phyloP scores from a whole-genome alignment of 148 eudicot genomes.

The Cornus suecica region DNA sequence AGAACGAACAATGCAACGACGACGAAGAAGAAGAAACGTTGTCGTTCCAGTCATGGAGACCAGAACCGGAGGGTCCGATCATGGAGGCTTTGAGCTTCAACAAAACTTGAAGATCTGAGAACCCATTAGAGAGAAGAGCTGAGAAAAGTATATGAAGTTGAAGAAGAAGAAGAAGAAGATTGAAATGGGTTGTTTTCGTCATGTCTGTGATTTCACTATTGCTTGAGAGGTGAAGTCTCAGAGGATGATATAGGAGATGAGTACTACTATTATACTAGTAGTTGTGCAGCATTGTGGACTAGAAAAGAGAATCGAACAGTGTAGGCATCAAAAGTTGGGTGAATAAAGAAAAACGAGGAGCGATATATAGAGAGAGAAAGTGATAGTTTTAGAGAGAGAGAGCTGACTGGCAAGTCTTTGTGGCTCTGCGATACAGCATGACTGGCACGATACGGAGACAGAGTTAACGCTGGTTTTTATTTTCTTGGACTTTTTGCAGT shows the following conservation, averaged over 20 bases:
- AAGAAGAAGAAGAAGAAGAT: not conserved
- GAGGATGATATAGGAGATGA: not conserved
- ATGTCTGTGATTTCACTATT: not conserved
- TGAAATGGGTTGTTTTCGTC: not conserved
- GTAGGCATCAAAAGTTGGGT: constrained; percentile 17
- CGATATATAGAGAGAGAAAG: not conserved
- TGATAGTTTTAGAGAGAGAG: not conserved
- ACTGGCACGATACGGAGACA: not conserved
- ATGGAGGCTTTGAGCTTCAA: constrained; percentile 57
- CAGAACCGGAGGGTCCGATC: constrained; percentile 20
- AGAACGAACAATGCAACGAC: constrained; percentile 55
- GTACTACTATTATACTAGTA: not conserved
- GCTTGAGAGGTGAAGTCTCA: not conserved
- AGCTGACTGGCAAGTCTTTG: not conserved
- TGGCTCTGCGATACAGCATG: too few relatives aligned
- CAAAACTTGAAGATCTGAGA: constrained; percentile 46
- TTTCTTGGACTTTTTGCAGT: too few relatives aligned
- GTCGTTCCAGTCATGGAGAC: constrained; percentile 52
- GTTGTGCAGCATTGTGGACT: too few relatives aligned
- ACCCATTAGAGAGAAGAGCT: constrained; percentile 12
- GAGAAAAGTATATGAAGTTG: not conserved
- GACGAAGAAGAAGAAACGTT: constrained; percentile 10
- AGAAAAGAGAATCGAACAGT: constrained; percentile 21
- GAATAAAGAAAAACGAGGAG: not conserved
- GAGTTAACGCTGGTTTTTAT: not conserved